phyloP scores from a whole-genome alignment of 2,329 filamentous ascomycete species.

The Fusarium palustre region DNA sequence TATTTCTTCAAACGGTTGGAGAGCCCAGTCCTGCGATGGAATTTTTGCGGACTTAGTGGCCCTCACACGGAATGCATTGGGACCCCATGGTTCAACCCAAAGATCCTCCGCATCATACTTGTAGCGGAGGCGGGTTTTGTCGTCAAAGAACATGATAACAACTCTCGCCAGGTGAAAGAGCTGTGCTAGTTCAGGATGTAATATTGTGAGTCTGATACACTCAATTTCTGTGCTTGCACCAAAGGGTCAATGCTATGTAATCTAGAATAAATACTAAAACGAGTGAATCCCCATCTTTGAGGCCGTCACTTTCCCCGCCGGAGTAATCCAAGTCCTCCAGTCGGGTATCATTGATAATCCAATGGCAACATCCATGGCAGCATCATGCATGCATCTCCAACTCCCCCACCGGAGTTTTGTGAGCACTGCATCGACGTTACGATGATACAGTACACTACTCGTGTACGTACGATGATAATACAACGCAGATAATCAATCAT shows the following conservation, averaged over 20 bases:
- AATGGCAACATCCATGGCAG: constrained; percentile 5
- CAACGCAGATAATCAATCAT: too few species aligned
- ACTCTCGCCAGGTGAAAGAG: not conserved
- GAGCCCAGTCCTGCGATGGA: constrained; percentile 17
- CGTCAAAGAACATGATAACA: constrained; percentile 15
- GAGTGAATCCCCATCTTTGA: not conserved
- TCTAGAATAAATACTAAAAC: constrained; percentile 6
- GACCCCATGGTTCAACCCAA: constrained; percentile 23
- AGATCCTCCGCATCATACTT: constrained; percentile 22
- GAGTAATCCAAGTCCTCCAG: constrained; percentile 19
- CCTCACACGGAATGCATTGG: constrained; percentile 18
- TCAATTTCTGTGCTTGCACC: not conserved
- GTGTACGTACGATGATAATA: not conserved
- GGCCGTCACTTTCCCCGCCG: constrained; percentile 22
- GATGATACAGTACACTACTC: not conserved
- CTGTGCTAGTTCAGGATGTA: not conserved
- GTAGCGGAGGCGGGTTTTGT: constrained; percentile 17
- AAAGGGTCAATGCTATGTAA: not conserved
- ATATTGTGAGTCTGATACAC: not conserved
- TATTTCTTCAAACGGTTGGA: constrained; percentile 1
- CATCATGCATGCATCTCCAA: not conserved
- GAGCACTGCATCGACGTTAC: not conserved
- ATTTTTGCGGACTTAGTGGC: constrained; percentile 8
- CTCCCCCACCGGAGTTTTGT: constrained; percentile 14
- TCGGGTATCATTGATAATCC: constrained; percentile 9